Evolutionary conservation across 495 filamentous ascomycete genomes (phyloP).

Genomic region (Penicillium robsamsonii): DNA sequence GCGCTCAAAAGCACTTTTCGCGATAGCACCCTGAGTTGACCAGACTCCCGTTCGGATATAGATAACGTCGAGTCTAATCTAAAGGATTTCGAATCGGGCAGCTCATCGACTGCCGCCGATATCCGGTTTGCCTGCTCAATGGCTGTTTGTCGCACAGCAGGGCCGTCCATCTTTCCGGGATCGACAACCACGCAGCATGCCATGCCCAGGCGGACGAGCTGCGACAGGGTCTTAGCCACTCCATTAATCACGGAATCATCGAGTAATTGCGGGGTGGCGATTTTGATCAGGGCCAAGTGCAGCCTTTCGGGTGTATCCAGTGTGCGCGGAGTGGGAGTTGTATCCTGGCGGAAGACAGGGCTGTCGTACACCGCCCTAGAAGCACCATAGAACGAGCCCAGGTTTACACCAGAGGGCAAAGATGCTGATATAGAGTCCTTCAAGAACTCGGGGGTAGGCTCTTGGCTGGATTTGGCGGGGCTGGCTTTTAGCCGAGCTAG

Average conservation of each 20-base stretch:
- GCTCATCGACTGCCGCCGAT: slow-evolving; percentile 65
- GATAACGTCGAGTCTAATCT: slow-evolving; percentile 65
- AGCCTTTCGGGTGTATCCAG: slow-evolving; percentile 45
- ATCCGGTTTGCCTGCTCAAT: slow-evolving; percentile 71
- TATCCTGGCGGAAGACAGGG: slow-evolving; percentile 58
- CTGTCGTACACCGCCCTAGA: slow-evolving; percentile 59
- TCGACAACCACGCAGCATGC: slow-evolving; percentile 80
- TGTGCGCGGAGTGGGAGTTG: slow-evolving; percentile 33
- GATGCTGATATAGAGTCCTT: slow-evolving; percentile 25
- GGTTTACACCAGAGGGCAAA: slow-evolving; percentile 52
- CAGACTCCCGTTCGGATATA: slow-evolving; percentile 29
- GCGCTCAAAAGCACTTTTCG: slow-evolving; percentile 64
- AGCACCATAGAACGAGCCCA: slow-evolving; percentile 60
- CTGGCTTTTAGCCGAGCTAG: slow-evolving; percentile 70
- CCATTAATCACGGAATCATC: slow-evolving; percentile 67
- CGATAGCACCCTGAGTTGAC: slow-evolving; percentile 47
- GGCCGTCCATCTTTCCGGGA: slow-evolving; percentile 43
- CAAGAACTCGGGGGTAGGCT: slow-evolving; percentile 15
- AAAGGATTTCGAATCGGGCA: slow-evolving; percentile 63
- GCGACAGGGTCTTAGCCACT: slow-evolving; percentile 77
- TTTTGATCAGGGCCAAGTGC: slow-evolving; percentile 84
- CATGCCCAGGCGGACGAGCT: slow-evolving; percentile 78
- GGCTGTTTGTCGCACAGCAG: slow-evolving; percentile 43
- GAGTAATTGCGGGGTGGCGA: slow-evolving; percentile 67
- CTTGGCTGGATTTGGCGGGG: slow-evolving; percentile 22